These are phyloP conservation scores for Umbellularia californica DNA, from an alignment of 164 flowering plant species.

Conservation along the genomic window DNA sequence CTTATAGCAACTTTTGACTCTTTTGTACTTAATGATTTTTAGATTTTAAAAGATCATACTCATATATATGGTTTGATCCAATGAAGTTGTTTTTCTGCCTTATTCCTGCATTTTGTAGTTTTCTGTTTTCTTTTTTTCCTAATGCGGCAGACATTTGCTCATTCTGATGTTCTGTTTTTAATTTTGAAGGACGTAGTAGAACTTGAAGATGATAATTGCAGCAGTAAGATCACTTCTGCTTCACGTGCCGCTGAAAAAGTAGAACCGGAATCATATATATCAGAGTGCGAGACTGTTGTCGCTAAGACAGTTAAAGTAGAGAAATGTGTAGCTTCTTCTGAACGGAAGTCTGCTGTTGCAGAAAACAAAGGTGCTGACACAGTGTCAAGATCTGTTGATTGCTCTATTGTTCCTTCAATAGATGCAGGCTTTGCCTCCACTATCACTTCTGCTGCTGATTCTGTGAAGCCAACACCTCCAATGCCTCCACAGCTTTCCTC, in stretches of 20 bases:
- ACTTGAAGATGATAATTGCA: conserved; percentile 47
- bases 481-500: conserved; percentile 17
- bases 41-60: too few species aligned
- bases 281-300: conserved; percentile 15
- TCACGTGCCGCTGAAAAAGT: conserved; percentile 16
- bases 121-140: background rate
- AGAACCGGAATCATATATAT: conserved; percentile 12
- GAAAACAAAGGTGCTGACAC: conserved; percentile 16
- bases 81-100: too few species aligned
- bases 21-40: too few species aligned
- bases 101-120: too few species aligned
- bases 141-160: background rate
- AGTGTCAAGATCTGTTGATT: conserved; percentile 20
- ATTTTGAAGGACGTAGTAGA: conserved; percentile 54
- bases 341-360: conserved; percentile 17
- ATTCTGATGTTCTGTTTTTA: conserved; percentile 1
- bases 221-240: conserved; percentile 22
- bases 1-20: too few species aligned
- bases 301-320: conserved; percentile 19
- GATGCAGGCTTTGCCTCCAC: conserved; percentile 19
- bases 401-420: conserved; percentile 22
- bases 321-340: conserved; percentile 20
- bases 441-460: conserved; percentile 16
- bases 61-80: too few species aligned
- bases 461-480: conserved; percentile 14